phyloP scores from a whole-genome alignment of 352 stramenopile species.

The Pythium vanterpoolii region DNA sequence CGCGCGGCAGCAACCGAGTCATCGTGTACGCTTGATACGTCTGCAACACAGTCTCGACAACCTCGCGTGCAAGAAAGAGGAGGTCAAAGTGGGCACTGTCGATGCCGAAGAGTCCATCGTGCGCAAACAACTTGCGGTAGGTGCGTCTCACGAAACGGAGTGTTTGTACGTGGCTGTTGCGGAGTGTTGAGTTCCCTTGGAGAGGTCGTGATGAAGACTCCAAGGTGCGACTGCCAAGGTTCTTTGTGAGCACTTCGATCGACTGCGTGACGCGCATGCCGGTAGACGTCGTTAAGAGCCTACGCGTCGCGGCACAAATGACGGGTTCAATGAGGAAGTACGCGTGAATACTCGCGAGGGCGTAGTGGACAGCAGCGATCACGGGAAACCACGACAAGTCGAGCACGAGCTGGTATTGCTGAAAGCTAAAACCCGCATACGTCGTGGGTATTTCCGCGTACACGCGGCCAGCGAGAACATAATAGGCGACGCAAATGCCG shows the following conservation, averaged over 20 bases:
- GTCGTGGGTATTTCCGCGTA: not conserved
- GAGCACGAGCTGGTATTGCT: not conserved
- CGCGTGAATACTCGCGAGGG: not conserved
- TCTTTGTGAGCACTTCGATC: not conserved
- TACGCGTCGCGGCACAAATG: not conserved
- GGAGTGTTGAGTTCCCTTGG: not conserved
- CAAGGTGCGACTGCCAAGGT: no score
- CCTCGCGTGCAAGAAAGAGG: not conserved
- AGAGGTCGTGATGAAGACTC: no score
- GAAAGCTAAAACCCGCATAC: not conserved
- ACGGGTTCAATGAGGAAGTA: not conserved
- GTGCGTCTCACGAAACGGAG: conserved; percentile 12
- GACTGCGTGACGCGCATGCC: not conserved
- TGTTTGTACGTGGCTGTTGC: not conserved
- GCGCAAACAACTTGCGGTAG: not conserved
- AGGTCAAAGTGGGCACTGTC: not conserved
- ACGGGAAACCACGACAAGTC: not conserved
- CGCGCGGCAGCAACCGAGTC: not conserved
- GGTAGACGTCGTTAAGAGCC: not conserved
- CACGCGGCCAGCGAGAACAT: not conserved
- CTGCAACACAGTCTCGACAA: not conserved
- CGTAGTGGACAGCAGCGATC: conserved; percentile 1
- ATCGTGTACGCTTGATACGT: not conserved
- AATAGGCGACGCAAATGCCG: not conserved
- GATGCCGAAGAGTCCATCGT: not conserved